Base-by-base conservation (phyloP, 2,329 filamentous ascomycete species). In the Didymella pinodella region DNA sequence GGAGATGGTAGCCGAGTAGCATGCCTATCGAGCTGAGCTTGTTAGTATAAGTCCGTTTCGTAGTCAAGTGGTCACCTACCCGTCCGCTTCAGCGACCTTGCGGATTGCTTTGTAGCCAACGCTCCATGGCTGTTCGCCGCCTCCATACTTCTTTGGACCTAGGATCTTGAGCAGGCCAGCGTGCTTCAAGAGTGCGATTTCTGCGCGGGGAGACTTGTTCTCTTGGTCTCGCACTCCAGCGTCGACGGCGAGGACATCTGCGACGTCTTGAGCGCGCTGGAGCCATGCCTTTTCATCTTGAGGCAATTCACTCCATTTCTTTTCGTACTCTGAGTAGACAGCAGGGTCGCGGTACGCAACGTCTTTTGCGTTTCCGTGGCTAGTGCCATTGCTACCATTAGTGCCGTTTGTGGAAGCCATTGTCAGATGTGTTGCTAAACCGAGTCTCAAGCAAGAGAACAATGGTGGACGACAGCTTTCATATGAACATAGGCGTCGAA, bases 1-100 rank as follows among this genome's bases (percentile, higher is more conserved):
- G 78, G 4, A 89, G 77, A 65, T 89, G 86, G 64, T 89, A 89
- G 0, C 85, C 87, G 0, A 89, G 78, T 0, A 90, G 80, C 86
- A 88, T 88, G 1, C 87, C 87, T 31, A 90, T 78, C 0, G 85
- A 87, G 0, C 72, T 74, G 44, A 12, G 14, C 34, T 4, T 14
- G 41, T 51, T 11, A 51, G 8, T 26, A 7, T 11, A 26, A 54
- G 6, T 8, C 22, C 14, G 1, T 26, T 7, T 8, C 2, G 11
- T 7, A 12, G 14, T 12, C 7, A 26, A 31, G 16, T 40, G 12
- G 7, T 7, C 2, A 26, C 54, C 1, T 57, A 86, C 80, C 87
- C 87, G 71, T 90, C 87, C 0, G 80, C 84, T 66, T 87, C 87
- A 0, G 88, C 85, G 6, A 90, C 84, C 57, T 88, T 86, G 0